Evolutionary conservation across 2,329 filamentous ascomycete genomes (phyloP), one percentile per base, ranked within the genome.

Genomic region (Pochonia chlamydosporia): DNA sequence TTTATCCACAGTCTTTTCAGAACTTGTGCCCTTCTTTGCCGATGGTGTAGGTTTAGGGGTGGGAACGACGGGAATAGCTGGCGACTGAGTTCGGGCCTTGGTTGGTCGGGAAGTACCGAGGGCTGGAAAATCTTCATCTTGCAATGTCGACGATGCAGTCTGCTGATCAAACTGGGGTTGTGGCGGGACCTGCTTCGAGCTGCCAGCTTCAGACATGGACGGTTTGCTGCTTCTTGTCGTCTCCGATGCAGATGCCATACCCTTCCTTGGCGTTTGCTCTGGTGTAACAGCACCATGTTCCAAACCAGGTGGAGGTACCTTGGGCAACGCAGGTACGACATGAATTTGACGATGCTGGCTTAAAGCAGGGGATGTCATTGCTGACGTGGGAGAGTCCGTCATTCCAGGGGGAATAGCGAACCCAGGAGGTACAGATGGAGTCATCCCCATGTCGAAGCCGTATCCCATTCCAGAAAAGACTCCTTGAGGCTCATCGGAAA

Each of bases 41-140:
- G 63, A 59, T 3, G 64, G 63, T 37, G 63, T 63, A 43, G 58
- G 58, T 44, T 62, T 68, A 5, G 65, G 58, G 1, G 61, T 61
- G 1, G 66, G 62, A 10, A 65, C 69, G 1, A 68, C 58, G 3
- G 67, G 56, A 18, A 64, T 52, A 1, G 59, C 61, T 0, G 65
- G 62, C 3, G 64, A 59, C 35, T 61, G 45, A 39, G 61, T 60
- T 28, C 61, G 56, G 20, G 54, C 40, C 31, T 69, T 66, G 37
- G 63, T 61, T 8, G 59, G 49, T 50, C 71, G 74, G 20, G 70
- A 63, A 9, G 75, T 67, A 50, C 76, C 71, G 5, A 84, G 65
- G 3, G 79, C 74, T 10, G 82, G 82, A 54, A 84, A 85, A 54
- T 85, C 81, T 54, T 84, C 79, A 21, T 82, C 77, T 49, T 81